These are phyloP conservation scores for Acanthamoeba quina DNA, from an alignment of 208 protist species.

Conservation along the genomic window DNA sequence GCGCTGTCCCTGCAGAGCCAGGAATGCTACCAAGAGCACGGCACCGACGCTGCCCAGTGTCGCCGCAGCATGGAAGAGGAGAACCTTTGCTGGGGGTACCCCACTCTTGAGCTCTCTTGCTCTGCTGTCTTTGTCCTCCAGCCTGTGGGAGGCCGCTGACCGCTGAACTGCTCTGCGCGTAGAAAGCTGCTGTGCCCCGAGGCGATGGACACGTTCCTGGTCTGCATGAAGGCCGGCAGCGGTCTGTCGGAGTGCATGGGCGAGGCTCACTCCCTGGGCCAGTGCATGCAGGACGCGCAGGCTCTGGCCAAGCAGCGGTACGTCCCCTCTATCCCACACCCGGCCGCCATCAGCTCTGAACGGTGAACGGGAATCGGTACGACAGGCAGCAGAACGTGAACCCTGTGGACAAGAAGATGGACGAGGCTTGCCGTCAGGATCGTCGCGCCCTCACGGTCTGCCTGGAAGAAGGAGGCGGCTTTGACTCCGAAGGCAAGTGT, in stretches of 20 bases:
- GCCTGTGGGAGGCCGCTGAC: not conserved
- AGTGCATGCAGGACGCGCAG: slow-evolving; percentile 41
- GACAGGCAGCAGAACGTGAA: slow-evolving; percentile 41
- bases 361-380: not conserved
- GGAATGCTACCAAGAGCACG: slow-evolving; percentile 58
- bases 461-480: slow-evolving; percentile 8
- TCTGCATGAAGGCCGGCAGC: slow-evolving; percentile 30
- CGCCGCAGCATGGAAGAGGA: slow-evolving; percentile 35
- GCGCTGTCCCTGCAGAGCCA: slow-evolving; percentile 48
- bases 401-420: not conserved
- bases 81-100: slow-evolving; percentile 38
- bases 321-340: not conserved
- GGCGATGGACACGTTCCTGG: slow-evolving; percentile 32
- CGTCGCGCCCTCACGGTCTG: slow-evolving; percentile 4
- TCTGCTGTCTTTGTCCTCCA: not conserved
- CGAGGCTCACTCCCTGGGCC: slow-evolving; percentile 11
- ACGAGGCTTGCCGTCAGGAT: not conserved
- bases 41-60: not conserved
- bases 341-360: no score
- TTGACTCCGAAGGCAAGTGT: not conserved
- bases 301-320: not conserved
- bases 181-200: slow-evolving; percentile 18
- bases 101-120: not conserved
- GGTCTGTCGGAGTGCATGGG: slow-evolving; percentile 31
- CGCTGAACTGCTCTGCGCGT: not conserved